phyloP scores from a whole-genome alignment of 257 asterid genomes.

The Solanum habrochaites region DNA sequence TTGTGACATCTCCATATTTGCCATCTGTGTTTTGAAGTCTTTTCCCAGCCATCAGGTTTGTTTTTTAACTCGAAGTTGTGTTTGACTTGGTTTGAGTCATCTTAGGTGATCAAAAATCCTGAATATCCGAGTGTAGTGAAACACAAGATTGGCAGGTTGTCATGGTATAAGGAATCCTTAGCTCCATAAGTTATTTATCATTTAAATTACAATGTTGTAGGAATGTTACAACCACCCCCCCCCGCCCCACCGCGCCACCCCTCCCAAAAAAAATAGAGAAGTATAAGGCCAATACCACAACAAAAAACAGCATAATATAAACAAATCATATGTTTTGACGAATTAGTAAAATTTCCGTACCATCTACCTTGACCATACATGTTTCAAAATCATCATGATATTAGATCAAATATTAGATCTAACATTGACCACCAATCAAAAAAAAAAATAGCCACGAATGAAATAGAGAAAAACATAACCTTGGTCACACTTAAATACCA shows the following conservation, averaged over 20 bases:
- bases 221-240: too few species aligned
- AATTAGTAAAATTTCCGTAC: neutral
- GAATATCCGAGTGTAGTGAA: neutral
- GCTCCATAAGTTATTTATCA: neutral
- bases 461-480: neutral
- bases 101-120: conserved; percentile 73
- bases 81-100: conserved; percentile 37
- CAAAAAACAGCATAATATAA: neutral
- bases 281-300: neutral
- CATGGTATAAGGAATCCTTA: neutral
- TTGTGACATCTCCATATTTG: conserved; percentile 85
- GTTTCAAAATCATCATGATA: neutral
- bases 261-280: neutral
- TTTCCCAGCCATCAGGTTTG: conserved; percentile 95
- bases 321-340: neutral
- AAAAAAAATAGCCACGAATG: neutral
- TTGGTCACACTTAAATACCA: neutral
- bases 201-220: neutral
- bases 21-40: conserved; percentile 64
- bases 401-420: neutral
- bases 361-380: neutral
- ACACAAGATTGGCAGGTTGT: neutral
- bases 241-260: neutral
- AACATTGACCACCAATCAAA: neutral
- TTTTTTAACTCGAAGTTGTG: conserved; percentile 47